Percentiles rank a stretch among this genome's conserved stretches.
phyloP scores from a whole-genome alignment of 2,329 filamentous ascomycete genomes.

The Graphilbum fragrans region DNA sequence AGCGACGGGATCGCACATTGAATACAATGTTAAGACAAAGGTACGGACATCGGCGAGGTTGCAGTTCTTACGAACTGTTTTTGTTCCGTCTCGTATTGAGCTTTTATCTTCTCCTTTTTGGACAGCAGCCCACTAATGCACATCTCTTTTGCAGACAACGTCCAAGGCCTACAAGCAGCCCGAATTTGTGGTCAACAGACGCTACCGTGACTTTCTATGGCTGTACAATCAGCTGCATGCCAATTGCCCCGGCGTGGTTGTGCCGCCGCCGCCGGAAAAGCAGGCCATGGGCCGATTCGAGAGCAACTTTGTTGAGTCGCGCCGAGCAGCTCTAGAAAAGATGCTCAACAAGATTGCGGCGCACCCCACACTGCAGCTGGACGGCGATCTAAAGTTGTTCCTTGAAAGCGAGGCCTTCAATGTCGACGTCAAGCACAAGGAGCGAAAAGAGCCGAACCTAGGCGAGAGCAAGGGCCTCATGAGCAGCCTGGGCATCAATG shows the following conservation, averaged over 20 bases:
- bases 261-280: slow-evolving; percentile 94
- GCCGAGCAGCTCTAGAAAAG: slow-evolving; percentile 82
- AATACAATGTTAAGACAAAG: slow-evolving; percentile 91
- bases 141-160: slow-evolving; percentile 64
- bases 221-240: slow-evolving; percentile 88
- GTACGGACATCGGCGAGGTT: slow-evolving; percentile 32
- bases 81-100: background rate
- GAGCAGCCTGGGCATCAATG: slow-evolving; percentile 67
- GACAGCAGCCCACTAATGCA: background rate
- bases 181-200: slow-evolving; percentile 85
- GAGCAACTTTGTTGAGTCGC: slow-evolving; percentile 88
- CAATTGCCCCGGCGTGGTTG: slow-evolving; percentile 89
- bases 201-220: slow-evolving; percentile 96
- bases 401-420: slow-evolving; percentile 94
- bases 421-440: slow-evolving; percentile 94
- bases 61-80: too few species aligned
- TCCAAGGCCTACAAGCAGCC: slow-evolving; percentile 91
- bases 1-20: slow-evolving; percentile 91
- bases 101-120: background rate
- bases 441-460: slow-evolving; percentile 74
- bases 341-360: slow-evolving; percentile 95
- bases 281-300: slow-evolving; percentile 95
- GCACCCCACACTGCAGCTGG: slow-evolving; percentile 83
- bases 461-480: slow-evolving; percentile 90
- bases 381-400: slow-evolving; percentile 90